Evolutionary conservation across 2,329 filamentous ascomycete genomes (phyloP).

Genomic region (Pseudogymnoascus sp.): DNA sequence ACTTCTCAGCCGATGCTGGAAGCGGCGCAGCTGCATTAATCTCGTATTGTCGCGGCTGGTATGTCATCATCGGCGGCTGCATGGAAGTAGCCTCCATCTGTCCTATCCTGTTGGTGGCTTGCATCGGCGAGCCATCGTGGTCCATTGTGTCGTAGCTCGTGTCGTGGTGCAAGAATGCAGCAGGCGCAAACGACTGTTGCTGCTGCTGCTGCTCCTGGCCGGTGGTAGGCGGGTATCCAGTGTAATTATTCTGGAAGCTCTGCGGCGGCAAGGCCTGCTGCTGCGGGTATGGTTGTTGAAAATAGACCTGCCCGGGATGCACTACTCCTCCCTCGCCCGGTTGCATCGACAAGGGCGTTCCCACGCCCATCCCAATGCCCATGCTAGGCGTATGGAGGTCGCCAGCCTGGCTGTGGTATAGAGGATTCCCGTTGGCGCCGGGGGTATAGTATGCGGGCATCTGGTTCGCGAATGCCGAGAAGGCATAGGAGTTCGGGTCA

Average conservation of each 20-base stretch:
- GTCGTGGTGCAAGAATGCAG: slow-evolving; percentile 72
- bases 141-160: slow-evolving; percentile 74
- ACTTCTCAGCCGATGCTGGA: slow-evolving; percentile 56
- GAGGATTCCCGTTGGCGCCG: slow-evolving; percentile 68
- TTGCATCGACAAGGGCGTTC: slow-evolving; percentile 71
- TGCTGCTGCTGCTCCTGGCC: slow-evolving; percentile 30
- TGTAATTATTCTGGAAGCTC: slow-evolving; percentile 20
- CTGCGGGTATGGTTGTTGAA: slow-evolving; percentile 63
- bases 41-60: slow-evolving; percentile 43
- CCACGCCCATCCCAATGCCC: slow-evolving; percentile 49
- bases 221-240: background rate
- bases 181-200: slow-evolving; percentile 59
- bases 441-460: slow-evolving; percentile 80
- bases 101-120: slow-evolving; percentile 45
- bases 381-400: slow-evolving; percentile 82
- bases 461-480: slow-evolving; percentile 70
- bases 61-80: slow-evolving; percentile 51
- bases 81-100: slow-evolving; percentile 54
- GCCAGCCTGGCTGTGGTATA: slow-evolving; percentile 76
- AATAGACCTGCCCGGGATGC: slow-evolving; percentile 52
- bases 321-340: slow-evolving; percentile 55
- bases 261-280: slow-evolving; percentile 36
- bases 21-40: slow-evolving; percentile 39
- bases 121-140: slow-evolving; percentile 62
- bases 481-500: slow-evolving; percentile 76